phyloP scores from a whole-genome alignment of 2,329 filamentous ascomycete species.

The Calonectria ilicicola region DNA sequence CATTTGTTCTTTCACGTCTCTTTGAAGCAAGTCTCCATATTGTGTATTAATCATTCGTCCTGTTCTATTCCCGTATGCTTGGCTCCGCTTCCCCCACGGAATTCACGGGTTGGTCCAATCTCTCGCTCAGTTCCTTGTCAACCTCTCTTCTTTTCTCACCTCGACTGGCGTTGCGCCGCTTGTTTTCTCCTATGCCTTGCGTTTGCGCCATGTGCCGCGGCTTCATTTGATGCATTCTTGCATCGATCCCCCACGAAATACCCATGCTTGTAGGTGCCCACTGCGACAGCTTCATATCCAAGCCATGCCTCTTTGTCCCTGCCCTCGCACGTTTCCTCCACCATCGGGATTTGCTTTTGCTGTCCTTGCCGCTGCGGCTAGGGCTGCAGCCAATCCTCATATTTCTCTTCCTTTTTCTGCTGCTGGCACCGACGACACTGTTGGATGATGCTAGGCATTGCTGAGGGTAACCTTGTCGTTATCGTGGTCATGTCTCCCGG shows the following conservation, averaged over 20 bases:
- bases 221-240: slow-evolving; percentile 14
- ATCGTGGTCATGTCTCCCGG: slow-evolving; percentile 18
- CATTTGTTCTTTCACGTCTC: not conserved
- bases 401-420: not conserved
- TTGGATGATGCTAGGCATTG: slow-evolving; percentile 15
- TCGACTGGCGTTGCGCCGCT: not conserved
- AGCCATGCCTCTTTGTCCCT: slow-evolving; percentile 1
- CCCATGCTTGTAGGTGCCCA: slow-evolving; percentile 20
- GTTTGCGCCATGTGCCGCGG: not conserved
- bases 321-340: not conserved
- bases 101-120: slow-evolving; percentile 12
- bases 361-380: slow-evolving; percentile 7
- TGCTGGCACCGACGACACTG: not conserved
- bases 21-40: not conserved
- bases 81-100: slow-evolving; percentile 5
- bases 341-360: slow-evolving; percentile 8
- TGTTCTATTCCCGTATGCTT: slow-evolving; percentile 1
- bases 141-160: not conserved
- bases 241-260: slow-evolving; percentile 20
- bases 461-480: slow-evolving; percentile 21
- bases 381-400: not conserved
- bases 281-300: slow-evolving; percentile 7
- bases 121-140: not conserved
- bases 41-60: not conserved
- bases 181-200: not conserved